Conservation (phyloP, 2,329 filamentous ascomycete species). For the Boeremia exigua region DNA sequence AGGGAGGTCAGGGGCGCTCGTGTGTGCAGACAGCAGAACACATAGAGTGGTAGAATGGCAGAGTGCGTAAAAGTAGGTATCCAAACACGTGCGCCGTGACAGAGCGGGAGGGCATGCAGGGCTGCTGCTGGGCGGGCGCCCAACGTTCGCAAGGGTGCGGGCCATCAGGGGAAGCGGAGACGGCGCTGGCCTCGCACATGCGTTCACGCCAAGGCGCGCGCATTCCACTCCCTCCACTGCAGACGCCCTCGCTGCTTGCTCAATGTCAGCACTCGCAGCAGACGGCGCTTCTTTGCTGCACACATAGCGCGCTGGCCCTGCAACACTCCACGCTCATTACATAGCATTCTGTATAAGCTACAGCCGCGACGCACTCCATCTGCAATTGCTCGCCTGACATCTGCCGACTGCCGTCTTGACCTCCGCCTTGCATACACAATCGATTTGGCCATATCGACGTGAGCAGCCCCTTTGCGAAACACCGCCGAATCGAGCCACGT, state of each 20-base stretch:
- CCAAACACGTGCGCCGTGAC: too few relatives aligned
- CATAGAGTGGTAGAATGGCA: not conserved
- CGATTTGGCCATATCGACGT: not conserved
- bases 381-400: conserved; percentile 15
- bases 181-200: conserved; percentile 14
- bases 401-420: conserved; percentile 4
- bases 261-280: not conserved
- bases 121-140: not conserved
- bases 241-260: not conserved
- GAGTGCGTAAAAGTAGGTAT: not conserved
- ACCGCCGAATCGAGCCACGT: not conserved
- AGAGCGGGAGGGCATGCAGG: not conserved
- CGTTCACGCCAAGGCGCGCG: conserved; percentile 13
- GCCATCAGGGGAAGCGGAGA: conserved; percentile 10
- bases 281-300: not conserved
- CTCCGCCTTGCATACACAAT: conserved; percentile 17
- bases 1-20: not conserved
- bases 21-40: not conserved
- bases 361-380: conserved; percentile 10
- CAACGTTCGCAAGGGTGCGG: not conserved
- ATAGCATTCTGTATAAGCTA: not conserved
- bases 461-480: not conserved
- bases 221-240: conserved; percentile 5
- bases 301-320: not conserved
- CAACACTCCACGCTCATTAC: conserved; percentile 4